phyloP scores from a whole-genome alignment of 2,329 filamentous ascomycete genomes.

The Incumbomyces lentus region DNA sequence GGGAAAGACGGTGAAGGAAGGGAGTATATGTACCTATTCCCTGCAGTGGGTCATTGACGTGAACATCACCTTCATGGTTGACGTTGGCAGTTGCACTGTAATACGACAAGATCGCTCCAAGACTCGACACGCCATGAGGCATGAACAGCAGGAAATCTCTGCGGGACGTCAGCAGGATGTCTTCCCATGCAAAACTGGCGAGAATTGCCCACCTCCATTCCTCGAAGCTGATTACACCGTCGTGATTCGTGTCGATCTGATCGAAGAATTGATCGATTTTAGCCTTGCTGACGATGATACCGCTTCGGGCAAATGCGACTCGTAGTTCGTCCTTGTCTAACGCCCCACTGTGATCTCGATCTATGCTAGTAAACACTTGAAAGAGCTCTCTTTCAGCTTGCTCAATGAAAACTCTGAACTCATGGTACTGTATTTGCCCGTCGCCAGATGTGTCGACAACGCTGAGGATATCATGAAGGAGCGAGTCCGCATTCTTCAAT shows the following conservation, averaged over 20 bases:
- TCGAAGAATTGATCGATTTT: slow-evolving; percentile 78
- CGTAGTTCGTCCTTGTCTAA: slow-evolving; percentile 79
- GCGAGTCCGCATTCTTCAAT: slow-evolving; percentile 80
- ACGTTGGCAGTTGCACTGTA: slow-evolving; percentile 83
- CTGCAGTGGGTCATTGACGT: slow-evolving; percentile 82
- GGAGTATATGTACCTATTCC: slow-evolving; percentile 66
- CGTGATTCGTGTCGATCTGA: slow-evolving; percentile 80
- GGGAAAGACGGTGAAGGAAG: background rate
- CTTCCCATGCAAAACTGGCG: background rate
- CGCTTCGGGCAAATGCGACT: slow-evolving; percentile 65
- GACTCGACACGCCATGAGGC: slow-evolving; percentile 55
- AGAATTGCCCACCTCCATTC: slow-evolving; percentile 79
- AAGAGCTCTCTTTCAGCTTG: slow-evolving; percentile 76
- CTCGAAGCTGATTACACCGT: slow-evolving; percentile 77
- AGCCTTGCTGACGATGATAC: slow-evolving; percentile 64
- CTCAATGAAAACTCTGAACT: slow-evolving; percentile 82
- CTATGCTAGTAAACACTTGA: slow-evolving; percentile 74
- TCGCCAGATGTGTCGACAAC: slow-evolving; percentile 80
- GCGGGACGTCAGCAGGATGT: slow-evolving; percentile 14
- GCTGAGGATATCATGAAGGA: slow-evolving; percentile 70
- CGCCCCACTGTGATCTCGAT: slow-evolving; percentile 72
- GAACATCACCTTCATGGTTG: slow-evolving; percentile 86
- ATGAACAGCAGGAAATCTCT: slow-evolving; percentile 94
- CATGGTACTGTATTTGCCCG: slow-evolving; percentile 82
- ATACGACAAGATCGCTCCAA: slow-evolving; percentile 78